These are phyloP conservation scores for Aspergillus ochraceoroseus DNA, from an alignment of 2,329 filamentous ascomycete genomes.

Conservation along the genomic window DNA sequence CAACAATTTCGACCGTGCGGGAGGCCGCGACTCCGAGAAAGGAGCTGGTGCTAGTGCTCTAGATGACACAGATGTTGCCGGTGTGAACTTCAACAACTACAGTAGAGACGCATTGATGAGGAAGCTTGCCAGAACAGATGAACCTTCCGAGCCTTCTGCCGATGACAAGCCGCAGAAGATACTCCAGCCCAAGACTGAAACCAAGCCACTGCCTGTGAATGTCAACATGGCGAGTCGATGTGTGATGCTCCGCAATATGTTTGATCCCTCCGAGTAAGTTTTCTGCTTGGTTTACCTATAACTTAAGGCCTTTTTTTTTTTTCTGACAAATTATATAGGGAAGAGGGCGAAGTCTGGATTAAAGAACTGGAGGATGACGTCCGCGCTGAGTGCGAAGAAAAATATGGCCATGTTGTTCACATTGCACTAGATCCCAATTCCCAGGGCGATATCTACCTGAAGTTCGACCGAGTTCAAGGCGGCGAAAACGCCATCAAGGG, in stretches of 20 bases:
- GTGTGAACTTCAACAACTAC: constrained; percentile 99
- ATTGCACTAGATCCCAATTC: constrained; percentile 91
- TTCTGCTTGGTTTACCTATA: background rate
- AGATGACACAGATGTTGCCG: constrained; percentile 94
- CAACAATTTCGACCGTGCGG: constrained; percentile 80
- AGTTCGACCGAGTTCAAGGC: constrained; percentile 92
- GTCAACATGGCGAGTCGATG: constrained; percentile 91
- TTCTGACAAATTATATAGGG: constrained; percentile 52
- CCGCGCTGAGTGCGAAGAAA: constrained; percentile 82
- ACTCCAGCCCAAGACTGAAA: constrained; percentile 71
- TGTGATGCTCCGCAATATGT: constrained; percentile 92
- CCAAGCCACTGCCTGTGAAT: constrained; percentile 72
- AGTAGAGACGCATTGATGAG: constrained; percentile 97
- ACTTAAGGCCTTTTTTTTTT: constrained; percentile 4
- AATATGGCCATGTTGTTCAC: constrained; percentile 97
- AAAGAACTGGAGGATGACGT: constrained; percentile 94
- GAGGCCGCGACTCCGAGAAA: constrained; percentile 84
- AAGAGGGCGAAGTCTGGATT: constrained; percentile 81
- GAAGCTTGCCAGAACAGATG: constrained; percentile 94
- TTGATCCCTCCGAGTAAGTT: constrained; percentile 83
- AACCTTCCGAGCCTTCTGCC: constrained; percentile 56
- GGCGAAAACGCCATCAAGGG: constrained; percentile 97
- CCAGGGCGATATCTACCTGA: constrained; percentile 94
- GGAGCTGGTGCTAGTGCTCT: constrained; percentile 83
- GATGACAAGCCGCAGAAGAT: constrained; percentile 67